Evolutionary conservation across 2,329 filamentous ascomycete species (phyloP), one percentile per base, ranked within the genome.

Genomic region (Didymella pomorum): DNA sequence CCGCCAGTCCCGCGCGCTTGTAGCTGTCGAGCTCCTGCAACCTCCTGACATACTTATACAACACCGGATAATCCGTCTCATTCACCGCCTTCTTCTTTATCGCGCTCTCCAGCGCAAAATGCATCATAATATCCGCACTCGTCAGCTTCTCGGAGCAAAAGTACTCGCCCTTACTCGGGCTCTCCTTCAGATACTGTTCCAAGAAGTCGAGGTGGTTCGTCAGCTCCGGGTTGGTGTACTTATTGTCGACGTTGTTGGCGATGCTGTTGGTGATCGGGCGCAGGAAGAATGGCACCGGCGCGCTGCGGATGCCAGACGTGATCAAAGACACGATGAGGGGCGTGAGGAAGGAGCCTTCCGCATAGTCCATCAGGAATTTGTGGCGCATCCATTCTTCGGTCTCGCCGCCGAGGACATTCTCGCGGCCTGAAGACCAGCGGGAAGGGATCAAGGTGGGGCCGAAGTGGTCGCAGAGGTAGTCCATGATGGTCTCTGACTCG

Each of bases 271-370:
- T 86, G 60, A 91, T 81, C 2, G 87, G 87, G 63, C 84, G 87
- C 70, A 91, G 79, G 79, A 91, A 89, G 81, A 90, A 91, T 0
- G 88, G 88, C 0, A 88, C 82, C 8, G 85, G 81, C 0, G 84
- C 79, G 21, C 78, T 79, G 61, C 80, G 68, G 61, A 87, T 78
- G 43, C 66, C 80, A 79, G 48, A 72, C 20, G 90, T 79, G 25
- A 96, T 78, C 16, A 95, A 72, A 14, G 82, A 79, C 61, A 91
- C 77, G 1, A 93, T 77, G 62, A 95, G 75, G 46, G 87, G 80
- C 0, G 87, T 84, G 89, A 96, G 95, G 61, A 97, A 78, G 60
- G 86, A 91, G 11, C 93, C 94, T 79, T 97, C 94, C 5, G 86
- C 83, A 76, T 93, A 97, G 74, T 97, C 90, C 82, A 97, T 86